Base-by-base conservation (phyloP, 2,329 filamentous ascomycete species). In the Fusarium setosum region DNA sequence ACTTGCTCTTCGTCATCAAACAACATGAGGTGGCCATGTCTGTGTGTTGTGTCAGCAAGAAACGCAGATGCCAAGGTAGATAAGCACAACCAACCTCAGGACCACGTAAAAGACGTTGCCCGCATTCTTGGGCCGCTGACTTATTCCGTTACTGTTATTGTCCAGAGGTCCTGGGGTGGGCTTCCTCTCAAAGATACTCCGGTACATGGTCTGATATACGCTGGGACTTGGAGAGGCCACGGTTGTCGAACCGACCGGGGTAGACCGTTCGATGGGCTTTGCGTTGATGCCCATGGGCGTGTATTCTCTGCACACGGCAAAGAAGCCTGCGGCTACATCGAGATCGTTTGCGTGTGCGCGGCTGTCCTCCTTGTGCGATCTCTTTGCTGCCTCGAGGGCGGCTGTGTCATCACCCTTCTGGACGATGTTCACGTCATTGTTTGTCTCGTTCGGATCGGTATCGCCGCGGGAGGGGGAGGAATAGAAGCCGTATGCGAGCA, bases 151-250 rank as follows among this genome's bases (percentile, higher is more conserved):
- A 61, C 78, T 82, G 47, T 80, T 82, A 49, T 80, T 79, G 44
- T 87, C 85, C 55, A 86, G 68, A 3, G 84, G 82, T 2, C 79
- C 78, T 3, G 80, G 69, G 9, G 73, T 69, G 32, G 80, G 83
- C 72, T 91, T 94, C 72, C 95, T 88, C 71, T 97, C 94, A 75
- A 99, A 98, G 63, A 99, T 91, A 76, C 92, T 97, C 75, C 94
- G 86, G 80, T 99, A 99, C 93, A 99, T 97, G 76, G 92, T 92
- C 84, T 98, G 96, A 78, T 98, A 98, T 34, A 99, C 95, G 76
- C 95, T 97, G 56, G 92, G 94, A 73, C 93, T 97, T 56, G 94
- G 91, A 38, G 91, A 84, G 31, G 90, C 88, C 41, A 96, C 89
- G 15, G 92, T 90, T 51, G 86, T 79, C 56, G 91, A 89, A 17